Percentiles rank a stretch among this genome's conserved stretches.
phyloP scores from a whole-genome alignment of 2,329 filamentous ascomycete species.

The Beauveria sp. region DNA sequence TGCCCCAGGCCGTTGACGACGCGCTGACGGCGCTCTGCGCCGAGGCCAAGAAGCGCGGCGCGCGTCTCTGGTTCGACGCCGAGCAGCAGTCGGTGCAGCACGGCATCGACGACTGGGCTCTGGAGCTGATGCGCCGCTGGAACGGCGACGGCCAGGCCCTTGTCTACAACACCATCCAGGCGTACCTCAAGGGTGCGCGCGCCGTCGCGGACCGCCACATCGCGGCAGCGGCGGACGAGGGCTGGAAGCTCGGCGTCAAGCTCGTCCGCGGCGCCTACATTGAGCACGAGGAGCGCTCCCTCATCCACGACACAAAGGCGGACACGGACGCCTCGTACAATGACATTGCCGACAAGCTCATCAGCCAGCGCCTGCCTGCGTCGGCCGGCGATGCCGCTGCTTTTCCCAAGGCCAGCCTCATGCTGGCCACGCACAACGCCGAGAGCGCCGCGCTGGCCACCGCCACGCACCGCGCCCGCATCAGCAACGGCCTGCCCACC shows the following conservation, averaged over 20 bases:
- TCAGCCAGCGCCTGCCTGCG: constrained; percentile 40
- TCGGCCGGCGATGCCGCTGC: constrained; percentile 20
- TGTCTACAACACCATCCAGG: constrained; percentile 68
- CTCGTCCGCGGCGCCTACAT: constrained; percentile 63
- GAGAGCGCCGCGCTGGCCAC: constrained; percentile 49
- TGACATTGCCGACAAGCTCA: constrained; percentile 52
- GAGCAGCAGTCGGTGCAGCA: constrained; percentile 66
- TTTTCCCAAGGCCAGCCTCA: constrained; percentile 49
- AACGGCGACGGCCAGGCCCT: constrained; percentile 56
- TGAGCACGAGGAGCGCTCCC: constrained; percentile 51
- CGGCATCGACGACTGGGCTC: constrained; percentile 66
- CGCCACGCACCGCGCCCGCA: constrained; percentile 13
- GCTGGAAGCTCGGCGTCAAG: constrained; percentile 59
- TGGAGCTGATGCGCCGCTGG: constrained; percentile 63
- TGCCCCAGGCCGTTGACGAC: constrained; percentile 51
- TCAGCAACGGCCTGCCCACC: constrained; percentile 6
- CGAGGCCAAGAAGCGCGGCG: constrained; percentile 54
- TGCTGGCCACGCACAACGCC: constrained; percentile 71
- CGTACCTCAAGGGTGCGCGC: constrained; percentile 55
- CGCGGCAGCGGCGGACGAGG: constrained; percentile 41
- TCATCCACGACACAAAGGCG: constrained; percentile 59
- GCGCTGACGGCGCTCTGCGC: constrained; percentile 65
- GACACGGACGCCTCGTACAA: constrained; percentile 63
- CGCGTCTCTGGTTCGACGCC: constrained; percentile 68
- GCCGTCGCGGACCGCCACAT: constrained; percentile 47